Evolutionary conservation across 371 early-diverging fungal species (phyloP).

Genomic region (Lichtheimia ornata): DNA sequence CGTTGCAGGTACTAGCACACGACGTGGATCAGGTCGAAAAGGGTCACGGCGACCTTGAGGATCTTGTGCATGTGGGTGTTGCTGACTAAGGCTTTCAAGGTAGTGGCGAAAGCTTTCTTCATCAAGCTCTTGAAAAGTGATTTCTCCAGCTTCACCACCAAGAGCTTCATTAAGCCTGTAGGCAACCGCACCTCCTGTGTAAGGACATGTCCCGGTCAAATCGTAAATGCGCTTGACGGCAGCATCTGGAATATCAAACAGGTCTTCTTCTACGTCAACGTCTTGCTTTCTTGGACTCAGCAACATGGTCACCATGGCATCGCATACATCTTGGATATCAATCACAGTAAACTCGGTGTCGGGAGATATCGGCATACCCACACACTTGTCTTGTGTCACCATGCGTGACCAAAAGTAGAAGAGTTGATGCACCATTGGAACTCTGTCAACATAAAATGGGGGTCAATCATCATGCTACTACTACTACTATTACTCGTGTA

Average conservation of each 20-base stretch:
- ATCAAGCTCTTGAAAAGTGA: slow-evolving; percentile 5
- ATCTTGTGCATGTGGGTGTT: not conserved
- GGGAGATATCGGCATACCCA: slow-evolving; percentile 19
- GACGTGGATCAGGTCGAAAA: not conserved
- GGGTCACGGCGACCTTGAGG: not conserved
- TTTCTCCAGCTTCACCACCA: slow-evolving; percentile 8
- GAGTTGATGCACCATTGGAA: slow-evolving; percentile 7
- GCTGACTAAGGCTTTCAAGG: slow-evolving; percentile 1
- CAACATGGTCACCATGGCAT: slow-evolving; percentile 12
- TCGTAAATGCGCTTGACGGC: slow-evolving; percentile 17
- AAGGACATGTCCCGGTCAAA: slow-evolving; percentile 13
- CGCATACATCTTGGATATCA: slow-evolving; percentile 17
- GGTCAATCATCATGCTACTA: no score
- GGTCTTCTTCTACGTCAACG: not conserved
- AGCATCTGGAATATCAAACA: slow-evolving; percentile 6
- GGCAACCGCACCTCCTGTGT: slow-evolving; percentile 9
- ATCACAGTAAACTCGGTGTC: slow-evolving; percentile 2
- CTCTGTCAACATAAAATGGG: no score
- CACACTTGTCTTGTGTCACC: slow-evolving; percentile 10
- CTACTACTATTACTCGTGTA: no score
- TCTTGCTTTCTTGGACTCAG: slow-evolving; percentile 17
- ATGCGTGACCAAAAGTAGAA: slow-evolving; percentile 18
- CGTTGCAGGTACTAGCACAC: slow-evolving; percentile 3
- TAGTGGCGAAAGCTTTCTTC: slow-evolving; percentile 11
- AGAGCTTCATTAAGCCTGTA: slow-evolving; percentile 7